Evolutionary conservation across 352 stramenopile species (phyloP).

Genomic region (Phytophthora kernoviae): DNA sequence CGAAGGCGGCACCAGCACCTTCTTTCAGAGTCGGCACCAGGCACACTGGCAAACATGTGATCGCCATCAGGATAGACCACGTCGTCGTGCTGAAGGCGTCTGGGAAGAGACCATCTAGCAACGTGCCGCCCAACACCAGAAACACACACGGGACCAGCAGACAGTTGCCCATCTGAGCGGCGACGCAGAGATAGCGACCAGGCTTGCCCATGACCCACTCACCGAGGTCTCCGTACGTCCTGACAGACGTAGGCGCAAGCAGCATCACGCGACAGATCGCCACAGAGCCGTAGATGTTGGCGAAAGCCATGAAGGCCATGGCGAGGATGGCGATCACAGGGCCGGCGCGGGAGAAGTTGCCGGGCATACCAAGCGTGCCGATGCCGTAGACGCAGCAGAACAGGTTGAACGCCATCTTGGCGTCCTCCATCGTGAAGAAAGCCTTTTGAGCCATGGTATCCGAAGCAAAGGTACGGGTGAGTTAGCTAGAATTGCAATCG

Average conservation of each 20-base stretch:
- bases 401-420: too few species aligned
- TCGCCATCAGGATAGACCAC: slow-evolving; percentile 55
- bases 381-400: too few species aligned
- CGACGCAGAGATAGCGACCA: slow-evolving; percentile 42
- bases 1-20: too few species aligned
- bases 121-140: slow-evolving; percentile 49
- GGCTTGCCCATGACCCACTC: slow-evolving; percentile 51
- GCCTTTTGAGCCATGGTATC: too few species aligned
- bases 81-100: slow-evolving; percentile 37
- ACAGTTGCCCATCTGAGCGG: slow-evolving; percentile 49
- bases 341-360: too few species aligned
- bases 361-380: too few species aligned
- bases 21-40: too few species aligned
- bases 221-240: slow-evolving; percentile 56
- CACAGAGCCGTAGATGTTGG: slow-evolving; percentile 48
- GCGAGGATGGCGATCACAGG: too few species aligned
- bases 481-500: too few species aligned
- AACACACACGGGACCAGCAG: slow-evolving; percentile 51
- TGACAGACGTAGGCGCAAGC: slow-evolving; percentile 43
- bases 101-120: slow-evolving; percentile 53
- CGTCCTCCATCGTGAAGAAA: too few species aligned
- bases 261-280: slow-evolving; percentile 46
- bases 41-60: slow-evolving; percentile 44
- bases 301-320: slow-evolving; percentile 50
- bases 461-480: background rate